Percentiles rank a stretch among this genome's conserved stretches.
phyloP scores from a whole-genome alignment of 129 eudicot genomes.

The Helichrysum umbraculigerum region DNA sequence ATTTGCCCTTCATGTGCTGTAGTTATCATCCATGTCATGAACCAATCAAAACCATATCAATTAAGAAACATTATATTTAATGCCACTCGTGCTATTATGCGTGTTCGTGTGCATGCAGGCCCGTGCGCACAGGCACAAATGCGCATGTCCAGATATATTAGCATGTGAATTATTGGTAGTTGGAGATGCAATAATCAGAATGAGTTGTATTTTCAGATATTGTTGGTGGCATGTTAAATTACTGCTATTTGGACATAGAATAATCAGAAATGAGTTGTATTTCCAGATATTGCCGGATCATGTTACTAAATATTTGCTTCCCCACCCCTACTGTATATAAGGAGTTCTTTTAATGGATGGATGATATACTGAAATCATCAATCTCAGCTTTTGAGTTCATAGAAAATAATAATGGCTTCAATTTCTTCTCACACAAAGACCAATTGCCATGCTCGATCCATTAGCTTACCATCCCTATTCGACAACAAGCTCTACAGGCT shows the following conservation, averaged over 20 bases:
- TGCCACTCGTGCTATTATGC: neutral
- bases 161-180: neutral
- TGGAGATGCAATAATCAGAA: neutral
- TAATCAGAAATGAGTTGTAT: neutral
- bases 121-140: neutral
- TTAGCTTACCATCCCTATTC: conserved; percentile 24
- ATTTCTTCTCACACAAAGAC: conserved; percentile 17
- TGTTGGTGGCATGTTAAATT: conserved; percentile 1
- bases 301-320: neutral
- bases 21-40: neutral
- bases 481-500: neutral
- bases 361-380: conserved; percentile 2
- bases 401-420: conserved; percentile 3
- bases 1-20: neutral
- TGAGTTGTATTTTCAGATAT: neutral
- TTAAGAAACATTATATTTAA: neutral
- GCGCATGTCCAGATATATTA: neutral
- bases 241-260: neutral
- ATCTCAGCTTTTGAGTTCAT: neutral
- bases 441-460: conserved; percentile 20
- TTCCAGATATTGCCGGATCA: neutral
- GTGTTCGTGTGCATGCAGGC: neutral
- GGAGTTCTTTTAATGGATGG: neutral
- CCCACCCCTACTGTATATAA: neutral
- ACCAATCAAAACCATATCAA: neutral